Conservation (phyloP, 164 flowering plant genomes). For the Chimonanthus praecox region DNA sequence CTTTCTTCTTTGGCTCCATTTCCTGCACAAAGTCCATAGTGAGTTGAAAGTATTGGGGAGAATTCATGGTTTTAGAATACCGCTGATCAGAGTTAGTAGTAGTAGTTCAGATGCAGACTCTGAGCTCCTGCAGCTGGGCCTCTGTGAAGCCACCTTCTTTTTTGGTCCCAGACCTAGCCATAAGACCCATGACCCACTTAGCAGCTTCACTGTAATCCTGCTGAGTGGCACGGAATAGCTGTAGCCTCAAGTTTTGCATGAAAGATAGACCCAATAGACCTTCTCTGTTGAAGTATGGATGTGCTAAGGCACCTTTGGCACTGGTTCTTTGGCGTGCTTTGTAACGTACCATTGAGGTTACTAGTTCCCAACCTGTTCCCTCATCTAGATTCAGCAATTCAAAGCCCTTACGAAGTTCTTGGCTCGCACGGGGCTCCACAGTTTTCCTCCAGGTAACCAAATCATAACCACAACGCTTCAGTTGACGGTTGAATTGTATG, state of each 20-base stretch:
- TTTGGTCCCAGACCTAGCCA: constrained; percentile 94
- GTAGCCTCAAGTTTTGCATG: constrained; percentile 77
- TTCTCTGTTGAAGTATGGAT: constrained; percentile 87
- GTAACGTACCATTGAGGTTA: constrained; percentile 89
- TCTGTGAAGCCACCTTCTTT: constrained; percentile 92
- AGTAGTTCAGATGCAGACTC: constrained; percentile 34
- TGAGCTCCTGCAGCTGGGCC: constrained; percentile 80
- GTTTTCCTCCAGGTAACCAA: constrained; percentile 69
- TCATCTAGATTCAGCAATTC: constrained; percentile 85
- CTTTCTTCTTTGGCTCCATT: constrained; percentile 61
- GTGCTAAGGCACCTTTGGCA: constrained; percentile 88
- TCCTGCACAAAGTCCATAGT: constrained; percentile 40
- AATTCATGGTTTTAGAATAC: background rate
- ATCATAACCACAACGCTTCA: constrained; percentile 82
- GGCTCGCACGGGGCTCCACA: constrained; percentile 75
- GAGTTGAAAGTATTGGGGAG: background rate
- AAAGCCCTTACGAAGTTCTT: constrained; percentile 81
- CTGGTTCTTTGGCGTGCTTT: constrained; percentile 86
- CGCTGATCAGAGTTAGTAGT: too few species aligned
- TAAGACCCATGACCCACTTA: constrained; percentile 63
- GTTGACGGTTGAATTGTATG: constrained; percentile 92
- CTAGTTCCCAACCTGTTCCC: constrained; percentile 94
- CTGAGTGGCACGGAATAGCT: constrained; percentile 74
- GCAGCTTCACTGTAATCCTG: constrained; percentile 86
- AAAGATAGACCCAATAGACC: constrained; percentile 72